Evolutionary conservation across 2,329 filamentous ascomycete genomes (phyloP).

Genomic region (Gnomoniopsis sp.): DNA sequence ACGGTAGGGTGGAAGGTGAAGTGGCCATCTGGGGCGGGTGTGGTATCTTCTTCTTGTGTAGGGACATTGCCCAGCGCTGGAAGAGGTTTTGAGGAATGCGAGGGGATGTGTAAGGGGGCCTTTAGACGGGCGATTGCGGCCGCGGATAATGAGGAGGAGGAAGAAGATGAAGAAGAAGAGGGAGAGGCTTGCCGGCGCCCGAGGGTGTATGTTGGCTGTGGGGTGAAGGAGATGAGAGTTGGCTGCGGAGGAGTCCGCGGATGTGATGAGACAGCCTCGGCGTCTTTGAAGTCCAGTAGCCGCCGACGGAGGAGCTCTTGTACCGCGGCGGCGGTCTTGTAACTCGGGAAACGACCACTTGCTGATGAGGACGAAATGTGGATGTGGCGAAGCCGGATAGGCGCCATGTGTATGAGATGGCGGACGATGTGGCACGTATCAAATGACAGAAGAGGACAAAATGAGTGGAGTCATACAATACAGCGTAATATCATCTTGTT

Average conservation of each 20-base stretch:
- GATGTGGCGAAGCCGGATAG: conserved; percentile 33
- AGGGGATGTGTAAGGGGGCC: conserved; percentile 34
- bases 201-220: conserved; percentile 81
- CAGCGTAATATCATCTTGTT: too few relatives aligned
- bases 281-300: conserved; percentile 57
- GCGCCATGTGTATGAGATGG: background rate
- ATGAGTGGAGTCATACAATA: background rate
- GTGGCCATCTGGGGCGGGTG: conserved; percentile 25
- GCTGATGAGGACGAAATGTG: conserved; percentile 30
- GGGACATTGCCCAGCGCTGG: background rate
- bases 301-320: conserved; percentile 38
- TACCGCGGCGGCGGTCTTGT: conserved; percentile 34
- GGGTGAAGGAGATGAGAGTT: conserved; percentile 77
- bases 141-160: conserved; percentile 36
- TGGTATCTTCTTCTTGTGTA: conserved; percentile 11
- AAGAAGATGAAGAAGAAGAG: conserved; percentile 35
- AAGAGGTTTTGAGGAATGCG: conserved; percentile 15
- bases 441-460: background rate
- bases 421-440: background rate
- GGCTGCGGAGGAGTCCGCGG: conserved; percentile 52
- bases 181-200: conserved; percentile 68
- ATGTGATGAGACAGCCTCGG: conserved; percentile 7
- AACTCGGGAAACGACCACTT: conserved; percentile 28
- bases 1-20: conserved; percentile 54
- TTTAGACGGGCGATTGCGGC: conserved; percentile 43